phyloP scores from a whole-genome alignment of 169 alveolate species.

The Plasmodium fragile region DNA sequence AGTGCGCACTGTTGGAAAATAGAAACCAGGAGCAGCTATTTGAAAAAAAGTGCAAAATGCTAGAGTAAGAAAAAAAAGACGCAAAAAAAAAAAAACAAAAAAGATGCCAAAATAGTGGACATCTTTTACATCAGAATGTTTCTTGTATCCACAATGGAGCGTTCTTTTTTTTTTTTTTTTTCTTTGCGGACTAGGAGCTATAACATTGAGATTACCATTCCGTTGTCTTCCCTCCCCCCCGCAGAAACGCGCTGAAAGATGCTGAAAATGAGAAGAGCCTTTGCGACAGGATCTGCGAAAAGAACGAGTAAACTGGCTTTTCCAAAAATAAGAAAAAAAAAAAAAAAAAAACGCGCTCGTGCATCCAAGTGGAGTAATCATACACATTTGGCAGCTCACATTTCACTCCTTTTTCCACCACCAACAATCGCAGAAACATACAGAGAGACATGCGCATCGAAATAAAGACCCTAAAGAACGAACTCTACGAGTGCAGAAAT shows the following conservation, averaged over 20 bases:
- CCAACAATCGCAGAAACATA: constrained; percentile 19
- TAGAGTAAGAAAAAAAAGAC: constrained; percentile 25
- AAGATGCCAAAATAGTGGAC: neutral
- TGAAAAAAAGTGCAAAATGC: constrained; percentile 42
- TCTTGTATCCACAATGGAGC: neutral
- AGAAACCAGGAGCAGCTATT: constrained; percentile 2
- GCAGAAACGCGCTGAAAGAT: constrained; percentile 41
- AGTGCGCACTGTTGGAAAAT: constrained; percentile 61
- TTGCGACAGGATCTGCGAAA: constrained; percentile 43
- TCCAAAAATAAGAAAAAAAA: neutral
- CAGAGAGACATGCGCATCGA: constrained; percentile 33
- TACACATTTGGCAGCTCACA: neutral
- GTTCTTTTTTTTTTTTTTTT: neutral
- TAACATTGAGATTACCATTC: neutral
- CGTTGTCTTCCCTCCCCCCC: neutral
- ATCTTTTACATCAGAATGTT: neutral
- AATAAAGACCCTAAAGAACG: constrained; percentile 60
- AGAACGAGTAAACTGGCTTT: constrained; percentile 28
- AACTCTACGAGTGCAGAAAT: constrained; percentile 54
- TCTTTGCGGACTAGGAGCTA: neutral
- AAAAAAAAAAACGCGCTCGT: neutral
- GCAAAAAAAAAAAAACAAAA: neutral
- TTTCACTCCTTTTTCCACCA: neutral
- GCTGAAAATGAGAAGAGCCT: constrained; percentile 58
- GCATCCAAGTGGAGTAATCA: neutral